These are phyloP conservation scores for Neonectria faginata DNA, from an alignment of 2,329 filamentous ascomycete species.

Conservation along the genomic window DNA sequence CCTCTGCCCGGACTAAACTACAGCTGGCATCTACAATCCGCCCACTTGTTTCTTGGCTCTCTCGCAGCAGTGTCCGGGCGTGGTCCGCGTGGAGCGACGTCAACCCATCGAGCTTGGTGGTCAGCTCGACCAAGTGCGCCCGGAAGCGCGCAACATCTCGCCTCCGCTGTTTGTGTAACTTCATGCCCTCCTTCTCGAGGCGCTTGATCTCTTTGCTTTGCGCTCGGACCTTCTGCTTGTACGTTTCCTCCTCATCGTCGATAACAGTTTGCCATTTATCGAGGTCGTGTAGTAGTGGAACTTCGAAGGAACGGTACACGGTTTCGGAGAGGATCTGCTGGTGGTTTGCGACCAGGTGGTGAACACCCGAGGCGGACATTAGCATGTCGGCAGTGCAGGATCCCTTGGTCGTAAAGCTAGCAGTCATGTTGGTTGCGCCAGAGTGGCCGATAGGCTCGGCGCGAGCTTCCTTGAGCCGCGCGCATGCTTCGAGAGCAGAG, in stretches of 20 bases:
- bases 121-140: conserved; percentile 72
- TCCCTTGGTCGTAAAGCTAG: conserved; percentile 61
- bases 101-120: conserved; percentile 70
- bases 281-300: conserved; percentile 75
- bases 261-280: conserved; percentile 73
- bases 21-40: conserved; percentile 74
- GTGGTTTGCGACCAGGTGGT: conserved; percentile 76
- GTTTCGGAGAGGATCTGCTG: conserved; percentile 77
- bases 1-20: conserved; percentile 74
- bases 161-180: conserved; percentile 69
- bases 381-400: conserved; percentile 73
- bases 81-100: conserved; percentile 71
- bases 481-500: conserved; percentile 73
- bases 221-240: conserved; percentile 65
- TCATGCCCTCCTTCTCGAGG: conserved; percentile 73
- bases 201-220: conserved; percentile 71
- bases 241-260: conserved; percentile 73
- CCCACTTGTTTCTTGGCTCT: conserved; percentile 73
- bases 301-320: conserved; percentile 75
- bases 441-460: conserved; percentile 65
- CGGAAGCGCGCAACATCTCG: conserved; percentile 72
- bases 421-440: conserved; percentile 54
- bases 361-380: conserved; percentile 71
- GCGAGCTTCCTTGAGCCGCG: conserved; percentile 74
- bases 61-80: conserved; percentile 68